Evolutionary conservation across 2,329 filamentous ascomycete genomes (phyloP).

Genomic region (Neonectria magnoliae): DNA sequence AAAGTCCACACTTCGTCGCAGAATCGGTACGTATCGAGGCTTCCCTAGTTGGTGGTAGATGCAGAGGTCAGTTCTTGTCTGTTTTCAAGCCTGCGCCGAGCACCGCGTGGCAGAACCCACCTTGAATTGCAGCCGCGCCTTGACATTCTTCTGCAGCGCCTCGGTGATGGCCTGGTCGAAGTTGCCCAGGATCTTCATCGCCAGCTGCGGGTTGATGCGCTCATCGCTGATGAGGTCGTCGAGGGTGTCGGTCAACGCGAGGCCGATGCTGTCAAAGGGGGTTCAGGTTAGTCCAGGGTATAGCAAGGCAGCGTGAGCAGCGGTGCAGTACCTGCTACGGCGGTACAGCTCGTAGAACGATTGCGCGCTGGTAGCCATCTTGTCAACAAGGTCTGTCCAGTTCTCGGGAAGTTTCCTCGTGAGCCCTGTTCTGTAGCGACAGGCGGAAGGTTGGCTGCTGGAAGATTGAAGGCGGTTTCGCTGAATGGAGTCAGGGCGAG

Average conservation of each 20-base stretch:
- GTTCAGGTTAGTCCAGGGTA: conserved; percentile 37
- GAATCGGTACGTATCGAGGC: conserved; percentile 97
- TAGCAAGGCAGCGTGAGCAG: conserved; percentile 45
- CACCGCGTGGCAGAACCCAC: conserved; percentile 57
- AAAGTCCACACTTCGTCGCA: conserved; percentile 99
- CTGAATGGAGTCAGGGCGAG: conserved; percentile 13
- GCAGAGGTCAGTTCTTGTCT: conserved; percentile 10
- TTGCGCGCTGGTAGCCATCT: conserved; percentile 62
- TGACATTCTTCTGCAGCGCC: conserved; percentile 90
- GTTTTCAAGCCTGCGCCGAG: not conserved
- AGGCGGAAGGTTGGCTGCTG: conserved; percentile 8
- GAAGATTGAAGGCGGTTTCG: conserved; percentile 9
- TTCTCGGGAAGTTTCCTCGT: conserved; percentile 9
- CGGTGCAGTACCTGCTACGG: conserved; percentile 83
- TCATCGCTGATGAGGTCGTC: conserved; percentile 95
- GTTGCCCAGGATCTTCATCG: conserved; percentile 97
- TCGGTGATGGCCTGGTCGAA: conserved; percentile 96
- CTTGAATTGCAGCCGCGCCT: conserved; percentile 93
- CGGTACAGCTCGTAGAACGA: conserved; percentile 95
- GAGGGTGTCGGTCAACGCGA: conserved; percentile 93
- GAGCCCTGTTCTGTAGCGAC: not conserved
- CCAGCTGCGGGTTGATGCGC: conserved; percentile 95
- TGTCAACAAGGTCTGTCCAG: conserved; percentile 15
- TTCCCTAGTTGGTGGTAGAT: conserved; percentile 68
- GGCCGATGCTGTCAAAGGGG: conserved; percentile 76